Evolutionary conservation across 805 yeast species (phyloP).

Genomic region (Debaryomyces prosopidis): DNA sequence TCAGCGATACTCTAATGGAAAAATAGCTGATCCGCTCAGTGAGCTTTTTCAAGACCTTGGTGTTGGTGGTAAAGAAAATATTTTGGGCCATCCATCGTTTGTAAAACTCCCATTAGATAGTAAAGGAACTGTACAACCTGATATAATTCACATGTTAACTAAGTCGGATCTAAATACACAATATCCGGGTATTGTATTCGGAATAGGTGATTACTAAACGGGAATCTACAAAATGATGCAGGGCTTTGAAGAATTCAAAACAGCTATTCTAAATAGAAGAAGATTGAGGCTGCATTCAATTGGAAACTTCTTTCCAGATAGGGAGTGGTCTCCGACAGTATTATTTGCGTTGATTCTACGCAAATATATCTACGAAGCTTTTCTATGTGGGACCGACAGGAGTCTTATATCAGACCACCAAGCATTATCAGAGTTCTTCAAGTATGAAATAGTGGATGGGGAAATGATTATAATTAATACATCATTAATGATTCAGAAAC

Average conservation of each 20-base stretch:
- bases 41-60: no score
- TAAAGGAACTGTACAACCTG: no score
- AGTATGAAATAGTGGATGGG: slow-evolving; percentile 1
- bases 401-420: background rate
- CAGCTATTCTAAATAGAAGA: background rate
- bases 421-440: slow-evolving; percentile 4
- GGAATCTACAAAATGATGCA: background rate
- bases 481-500: slow-evolving; percentile 4
- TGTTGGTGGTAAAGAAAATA: no score
- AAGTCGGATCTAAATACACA: no score
- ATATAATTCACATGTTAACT: no score
- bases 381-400: slow-evolving; percentile 1
- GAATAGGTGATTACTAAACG: slow-evolving; percentile 2
- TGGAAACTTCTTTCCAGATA: background rate
- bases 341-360: slow-evolving; percentile 1
- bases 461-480: slow-evolving; percentile 3
- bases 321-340: background rate
- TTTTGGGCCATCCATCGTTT: no score
- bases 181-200: background rate
- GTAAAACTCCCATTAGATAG: no score
- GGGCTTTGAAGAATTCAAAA: slow-evolving; percentile 4
- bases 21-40: background rate
- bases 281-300: slow-evolving; percentile 3
- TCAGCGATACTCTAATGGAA: background rate
- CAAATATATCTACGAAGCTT: slow-evolving; percentile 1